Evolutionary conservation across 177 flowering plant genomes (phyloP).

Genomic region (Tripterygium wilfordii): DNA sequence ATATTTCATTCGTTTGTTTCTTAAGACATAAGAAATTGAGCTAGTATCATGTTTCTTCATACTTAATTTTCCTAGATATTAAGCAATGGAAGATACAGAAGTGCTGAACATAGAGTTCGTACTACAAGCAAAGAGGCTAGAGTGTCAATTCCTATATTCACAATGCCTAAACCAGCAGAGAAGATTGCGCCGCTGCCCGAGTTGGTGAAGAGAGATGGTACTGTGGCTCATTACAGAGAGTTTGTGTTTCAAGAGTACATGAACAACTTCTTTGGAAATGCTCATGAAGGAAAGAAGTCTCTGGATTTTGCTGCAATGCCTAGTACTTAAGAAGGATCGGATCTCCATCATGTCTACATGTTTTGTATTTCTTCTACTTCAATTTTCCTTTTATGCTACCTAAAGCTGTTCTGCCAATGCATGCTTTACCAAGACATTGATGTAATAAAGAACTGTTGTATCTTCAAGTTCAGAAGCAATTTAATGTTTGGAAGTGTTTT

Average conservation of each 20-base stretch:
- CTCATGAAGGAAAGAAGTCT: slow-evolving; percentile 27
- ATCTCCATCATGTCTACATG: too few relatives aligned
- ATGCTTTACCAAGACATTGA: too few relatives aligned
- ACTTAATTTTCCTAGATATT: slow-evolving; percentile 14
- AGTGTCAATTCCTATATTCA: slow-evolving; percentile 32
- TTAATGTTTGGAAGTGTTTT: too few relatives aligned
- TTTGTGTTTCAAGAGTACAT: slow-evolving; percentile 19
- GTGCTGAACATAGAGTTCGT: slow-evolving; percentile 42
- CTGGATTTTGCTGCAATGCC: slow-evolving; percentile 31
- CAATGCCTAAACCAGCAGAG: slow-evolving; percentile 15
- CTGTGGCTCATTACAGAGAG: slow-evolving; percentile 25
- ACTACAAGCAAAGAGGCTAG: slow-evolving; percentile 28
- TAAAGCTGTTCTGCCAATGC: too few relatives aligned
- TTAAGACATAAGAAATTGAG: too few relatives aligned
- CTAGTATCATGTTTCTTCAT: background rate
- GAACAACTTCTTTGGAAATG: slow-evolving; percentile 21
- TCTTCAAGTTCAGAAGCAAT: too few relatives aligned
- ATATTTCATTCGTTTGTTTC: too few relatives aligned
- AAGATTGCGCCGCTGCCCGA: slow-evolving; percentile 31
- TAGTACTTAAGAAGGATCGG: too few relatives aligned
- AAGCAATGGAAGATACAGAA: slow-evolving; percentile 39
- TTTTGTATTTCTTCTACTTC: too few relatives aligned
- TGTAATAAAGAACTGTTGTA: too few relatives aligned
- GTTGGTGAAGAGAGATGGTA: slow-evolving; percentile 25
- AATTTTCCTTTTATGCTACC: too few relatives aligned